Conservation (phyloP, 192 early-diverging fungal genomes). For the Geranomyces variabilis region DNA sequence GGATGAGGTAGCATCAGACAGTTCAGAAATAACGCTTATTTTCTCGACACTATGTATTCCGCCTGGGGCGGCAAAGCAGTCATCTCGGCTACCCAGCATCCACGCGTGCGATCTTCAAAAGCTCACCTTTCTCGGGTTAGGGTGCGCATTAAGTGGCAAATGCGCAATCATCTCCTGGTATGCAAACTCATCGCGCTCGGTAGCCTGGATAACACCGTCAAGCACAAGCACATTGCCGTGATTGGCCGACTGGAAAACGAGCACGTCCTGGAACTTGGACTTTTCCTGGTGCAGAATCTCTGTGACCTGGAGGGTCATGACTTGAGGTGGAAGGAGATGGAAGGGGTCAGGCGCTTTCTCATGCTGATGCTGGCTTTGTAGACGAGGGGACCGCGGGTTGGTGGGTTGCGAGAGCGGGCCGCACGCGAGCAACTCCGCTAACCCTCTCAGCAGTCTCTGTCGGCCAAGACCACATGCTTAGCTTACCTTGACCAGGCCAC, state of each 20-base stretch:
- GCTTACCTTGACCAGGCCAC: conserved; percentile 95
- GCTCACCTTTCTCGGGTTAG: conserved; percentile 86
- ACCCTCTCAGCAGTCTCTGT: too few relatives aligned
- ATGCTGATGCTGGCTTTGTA: conserved; percentile 2
- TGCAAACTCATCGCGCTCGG: conserved; percentile 98
- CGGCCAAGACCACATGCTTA: conserved; percentile 12
- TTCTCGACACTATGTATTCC: conserved; percentile 51
- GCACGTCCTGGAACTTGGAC: conserved; percentile 94
- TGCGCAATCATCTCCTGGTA: conserved; percentile 99
- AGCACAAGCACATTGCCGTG: conserved; percentile 97
- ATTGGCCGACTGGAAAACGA: conserved; percentile 93
- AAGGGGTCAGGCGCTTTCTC: background rate
- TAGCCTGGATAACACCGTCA: conserved; percentile 97
- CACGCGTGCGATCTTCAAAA: background rate
- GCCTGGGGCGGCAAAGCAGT: conserved; percentile 67
- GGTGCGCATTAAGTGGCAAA: conserved; percentile 90
- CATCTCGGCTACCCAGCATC: conserved; percentile 39
- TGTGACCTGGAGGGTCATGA: conserved; percentile 93
- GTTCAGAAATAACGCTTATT: conserved; percentile 46
- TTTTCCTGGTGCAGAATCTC: conserved; percentile 95
- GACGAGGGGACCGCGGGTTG: background rate
- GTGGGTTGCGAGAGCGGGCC: background rate
- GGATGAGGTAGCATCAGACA: conserved; percentile 38
- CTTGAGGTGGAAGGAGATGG: conserved; percentile 41
- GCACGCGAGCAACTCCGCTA: background rate